phyloP scores from a whole-genome alignment of 352 stramenopile genomes.

The Phytophthora idaei region DNA sequence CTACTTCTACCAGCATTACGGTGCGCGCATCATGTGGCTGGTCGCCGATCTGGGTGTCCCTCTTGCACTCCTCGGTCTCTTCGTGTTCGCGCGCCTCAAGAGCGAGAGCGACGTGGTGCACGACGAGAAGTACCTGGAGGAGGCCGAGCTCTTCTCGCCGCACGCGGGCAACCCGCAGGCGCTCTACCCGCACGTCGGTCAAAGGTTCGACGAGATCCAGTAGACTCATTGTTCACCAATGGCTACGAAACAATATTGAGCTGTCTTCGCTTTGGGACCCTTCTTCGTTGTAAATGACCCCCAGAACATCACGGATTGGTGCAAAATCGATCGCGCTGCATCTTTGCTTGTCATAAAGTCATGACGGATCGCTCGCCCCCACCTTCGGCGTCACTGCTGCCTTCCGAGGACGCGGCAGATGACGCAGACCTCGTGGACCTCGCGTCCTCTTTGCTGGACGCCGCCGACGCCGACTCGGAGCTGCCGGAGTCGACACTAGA shows the following conservation, averaged over 20 bases:
- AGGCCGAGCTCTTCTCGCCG: conserved; percentile 70
- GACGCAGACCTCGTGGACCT: conserved; percentile 52
- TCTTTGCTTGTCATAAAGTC: conserved; percentile 1
- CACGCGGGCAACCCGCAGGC: conserved; percentile 51
- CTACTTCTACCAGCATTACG: conserved; percentile 80
- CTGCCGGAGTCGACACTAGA: conserved; percentile 35
- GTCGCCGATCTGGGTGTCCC: conserved; percentile 71
- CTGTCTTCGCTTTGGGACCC: neutral
- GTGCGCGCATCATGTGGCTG: conserved; percentile 69
- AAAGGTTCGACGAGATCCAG: conserved; percentile 35
- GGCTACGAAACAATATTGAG: too few relatives aligned
- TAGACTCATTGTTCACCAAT: conserved; percentile 6
- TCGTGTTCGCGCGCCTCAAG: conserved; percentile 68
- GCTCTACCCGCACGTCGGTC: conserved; percentile 29
- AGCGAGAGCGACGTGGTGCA: conserved; percentile 41
- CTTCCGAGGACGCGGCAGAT: conserved; percentile 14
- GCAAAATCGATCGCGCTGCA: neutral
- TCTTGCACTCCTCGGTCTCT: conserved; percentile 57
- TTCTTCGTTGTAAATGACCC: conserved; percentile 4
- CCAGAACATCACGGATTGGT: neutral
- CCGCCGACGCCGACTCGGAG: conserved; percentile 34
- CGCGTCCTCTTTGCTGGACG: conserved; percentile 45
- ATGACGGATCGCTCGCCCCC: conserved; percentile 33
- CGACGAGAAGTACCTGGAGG: conserved; percentile 48
- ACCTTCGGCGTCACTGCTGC: neutral